Conservation (phyloP, 2,329 filamentous ascomycete genomes). For the Neonectria neomacrospora region DNA sequence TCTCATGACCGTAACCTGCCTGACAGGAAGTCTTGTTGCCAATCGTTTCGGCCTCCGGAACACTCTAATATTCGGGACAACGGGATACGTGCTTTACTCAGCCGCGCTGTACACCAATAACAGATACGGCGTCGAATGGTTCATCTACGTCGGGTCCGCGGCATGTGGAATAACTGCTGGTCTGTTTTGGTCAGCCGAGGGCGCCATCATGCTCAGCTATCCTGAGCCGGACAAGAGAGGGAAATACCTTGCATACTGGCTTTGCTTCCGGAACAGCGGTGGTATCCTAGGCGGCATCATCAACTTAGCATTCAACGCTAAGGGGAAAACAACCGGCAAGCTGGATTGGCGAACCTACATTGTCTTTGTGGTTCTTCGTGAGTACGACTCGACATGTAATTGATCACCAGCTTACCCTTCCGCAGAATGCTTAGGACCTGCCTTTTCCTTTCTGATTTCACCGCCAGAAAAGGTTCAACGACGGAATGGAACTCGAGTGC, state of each 20-base stretch:
- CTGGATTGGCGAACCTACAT: constrained; percentile 35
- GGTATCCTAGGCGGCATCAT: constrained; percentile 45
- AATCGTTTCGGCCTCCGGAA: constrained; percentile 15
- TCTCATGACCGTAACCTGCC: constrained; percentile 23
- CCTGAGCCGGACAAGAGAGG: constrained; percentile 9
- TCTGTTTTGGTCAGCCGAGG: neutral
- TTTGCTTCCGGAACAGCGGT: constrained; percentile 22
- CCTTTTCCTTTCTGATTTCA: constrained; percentile 13
- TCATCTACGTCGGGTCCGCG: neutral
- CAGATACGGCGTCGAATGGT: neutral
- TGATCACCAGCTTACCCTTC: neutral
- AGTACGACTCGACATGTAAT: neutral
- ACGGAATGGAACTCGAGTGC: constrained; percentile 6
- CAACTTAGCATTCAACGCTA: constrained; percentile 55
- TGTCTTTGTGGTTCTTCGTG: constrained; percentile 27
- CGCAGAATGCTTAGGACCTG: constrained; percentile 12
- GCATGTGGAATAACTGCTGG: neutral
- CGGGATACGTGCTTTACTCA: neutral
- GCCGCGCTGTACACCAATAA: neutral
- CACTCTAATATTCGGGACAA: constrained; percentile 9
- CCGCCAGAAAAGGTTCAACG: constrained; percentile 16
- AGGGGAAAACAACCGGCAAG: constrained; percentile 33
- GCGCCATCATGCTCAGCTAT: neutral
- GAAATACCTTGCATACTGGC: constrained; percentile 20
- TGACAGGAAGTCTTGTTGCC: constrained; percentile 12